Conservation (phyloP, 805 yeast species). For the Clavispora santaluciae region DNA sequence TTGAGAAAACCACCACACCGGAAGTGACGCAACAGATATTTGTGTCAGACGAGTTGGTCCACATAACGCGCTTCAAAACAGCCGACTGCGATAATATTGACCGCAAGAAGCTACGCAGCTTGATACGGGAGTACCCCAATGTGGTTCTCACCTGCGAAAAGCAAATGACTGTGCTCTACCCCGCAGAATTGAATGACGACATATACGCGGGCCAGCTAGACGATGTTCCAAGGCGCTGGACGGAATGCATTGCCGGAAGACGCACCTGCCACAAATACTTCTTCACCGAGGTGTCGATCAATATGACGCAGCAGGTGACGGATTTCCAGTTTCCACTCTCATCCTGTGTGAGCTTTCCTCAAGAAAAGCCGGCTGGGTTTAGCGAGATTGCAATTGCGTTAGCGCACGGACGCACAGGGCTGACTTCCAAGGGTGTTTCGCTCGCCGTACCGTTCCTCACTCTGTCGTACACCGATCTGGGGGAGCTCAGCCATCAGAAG, state of each 20-base stretch:
- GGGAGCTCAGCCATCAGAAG: not conserved
- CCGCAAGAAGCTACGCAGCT: constrained; percentile 2
- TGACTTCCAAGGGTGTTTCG: constrained; percentile 1
- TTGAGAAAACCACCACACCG: not conserved
- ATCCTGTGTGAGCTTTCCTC: not conserved
- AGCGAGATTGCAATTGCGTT: not conserved
- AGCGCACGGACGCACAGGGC: not conserved
- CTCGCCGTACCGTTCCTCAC: constrained; percentile 4
- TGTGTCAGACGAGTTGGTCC: not conserved
- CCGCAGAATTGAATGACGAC: constrained; percentile 3
- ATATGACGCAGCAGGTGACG: not conserved
- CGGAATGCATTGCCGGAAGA: not conserved
- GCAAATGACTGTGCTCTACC: constrained; percentile 9
- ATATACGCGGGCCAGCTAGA: not conserved
- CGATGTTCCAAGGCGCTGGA: not conserved
- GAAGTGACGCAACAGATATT: not conserved
- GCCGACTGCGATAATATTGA: constrained; percentile 8
- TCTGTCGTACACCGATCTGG: not conserved
- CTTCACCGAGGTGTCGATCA: constrained; percentile 1
- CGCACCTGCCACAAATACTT: not conserved
- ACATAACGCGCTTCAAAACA: not conserved
- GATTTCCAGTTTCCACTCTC: constrained; percentile 2
- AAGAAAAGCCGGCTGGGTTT: not conserved
- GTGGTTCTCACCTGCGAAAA: constrained; percentile 11
- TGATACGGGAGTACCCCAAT: constrained; percentile 8